phyloP scores from a whole-genome alignment of 106 monocot species.

The Gastrodia elata region DNA sequence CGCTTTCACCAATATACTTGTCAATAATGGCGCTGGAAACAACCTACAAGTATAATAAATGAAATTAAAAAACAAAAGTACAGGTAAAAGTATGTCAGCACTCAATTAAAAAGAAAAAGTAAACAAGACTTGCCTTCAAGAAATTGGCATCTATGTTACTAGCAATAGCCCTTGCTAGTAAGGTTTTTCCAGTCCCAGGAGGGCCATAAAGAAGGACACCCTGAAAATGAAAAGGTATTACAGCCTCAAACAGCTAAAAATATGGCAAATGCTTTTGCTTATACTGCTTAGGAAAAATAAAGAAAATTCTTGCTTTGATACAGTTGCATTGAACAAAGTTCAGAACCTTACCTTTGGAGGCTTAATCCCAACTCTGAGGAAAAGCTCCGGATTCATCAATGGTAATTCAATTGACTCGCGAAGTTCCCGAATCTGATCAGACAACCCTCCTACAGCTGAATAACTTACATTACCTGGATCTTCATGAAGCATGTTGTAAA shows the following conservation, averaged over 20 bases:
- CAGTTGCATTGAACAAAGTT: background rate
- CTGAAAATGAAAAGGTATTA: constrained; percentile 16
- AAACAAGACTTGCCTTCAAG: constrained; percentile 37
- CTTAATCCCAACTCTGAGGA: constrained; percentile 70
- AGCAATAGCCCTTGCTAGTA: constrained; percentile 74
- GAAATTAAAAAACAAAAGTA: constrained; percentile 1
- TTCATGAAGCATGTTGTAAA: constrained; percentile 84
- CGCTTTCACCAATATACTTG: constrained; percentile 81
- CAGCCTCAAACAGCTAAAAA: background rate
- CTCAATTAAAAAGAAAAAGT: background rate
- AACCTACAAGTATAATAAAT: constrained; percentile 22
- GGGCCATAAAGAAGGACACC: constrained; percentile 85
- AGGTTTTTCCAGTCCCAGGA: constrained; percentile 76
- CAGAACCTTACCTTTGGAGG: constrained; percentile 54
- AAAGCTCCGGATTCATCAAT: constrained; percentile 76
- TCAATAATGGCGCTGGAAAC: constrained; percentile 80
- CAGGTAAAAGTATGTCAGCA: background rate
- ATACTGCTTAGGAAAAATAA: background rate
- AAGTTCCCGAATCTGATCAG: constrained; percentile 76
- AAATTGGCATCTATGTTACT: constrained; percentile 85
- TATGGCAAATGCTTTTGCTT: background rate
- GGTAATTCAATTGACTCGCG: constrained; percentile 75
- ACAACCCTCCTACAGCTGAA: constrained; percentile 76
- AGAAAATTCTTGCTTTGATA: background rate
- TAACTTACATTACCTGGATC: constrained; percentile 83